Evolutionary conservation across 2,329 filamentous ascomycete genomes (phyloP).

Genomic region (Aspergillus costaricaensis): DNA sequence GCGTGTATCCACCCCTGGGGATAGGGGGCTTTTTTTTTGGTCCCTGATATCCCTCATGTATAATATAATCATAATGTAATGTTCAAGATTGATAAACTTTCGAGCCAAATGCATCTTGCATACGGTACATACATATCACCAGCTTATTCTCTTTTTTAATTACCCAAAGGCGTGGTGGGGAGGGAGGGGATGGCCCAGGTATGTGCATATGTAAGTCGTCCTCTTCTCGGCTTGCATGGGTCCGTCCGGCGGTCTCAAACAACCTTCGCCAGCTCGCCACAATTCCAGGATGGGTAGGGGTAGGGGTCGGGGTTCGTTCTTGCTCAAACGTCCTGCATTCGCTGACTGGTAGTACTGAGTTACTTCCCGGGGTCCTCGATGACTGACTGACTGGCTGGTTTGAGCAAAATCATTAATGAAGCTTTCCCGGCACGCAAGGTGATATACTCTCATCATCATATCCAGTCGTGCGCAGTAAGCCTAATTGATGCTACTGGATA

Average conservation of each 20-base stretch:
- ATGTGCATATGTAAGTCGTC: not conserved
- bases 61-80: not conserved
- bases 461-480: no score
- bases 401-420: no score
- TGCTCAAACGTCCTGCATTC: not conserved
- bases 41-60: not conserved
- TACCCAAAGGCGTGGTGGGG: not conserved
- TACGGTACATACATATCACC: not conserved
- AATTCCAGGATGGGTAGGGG: not conserved
- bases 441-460: no score
- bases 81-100: not conserved
- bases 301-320: not conserved
- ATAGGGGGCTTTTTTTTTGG: not conserved
- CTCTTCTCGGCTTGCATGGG: not conserved
- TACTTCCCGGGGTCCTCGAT: not conserved
- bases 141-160: not conserved
- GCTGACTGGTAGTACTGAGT: not conserved
- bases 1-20: not conserved
- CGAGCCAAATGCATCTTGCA: not conserved
- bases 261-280: not conserved
- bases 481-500: no score
- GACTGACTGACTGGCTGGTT: no score
- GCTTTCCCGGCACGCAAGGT: no score
- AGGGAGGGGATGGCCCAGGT: not conserved
- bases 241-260: not conserved